These are phyloP conservation scores for Aspergillus egyptiacus DNA, from an alignment of 495 filamentous ascomycete species.

Conservation along the genomic window DNA sequence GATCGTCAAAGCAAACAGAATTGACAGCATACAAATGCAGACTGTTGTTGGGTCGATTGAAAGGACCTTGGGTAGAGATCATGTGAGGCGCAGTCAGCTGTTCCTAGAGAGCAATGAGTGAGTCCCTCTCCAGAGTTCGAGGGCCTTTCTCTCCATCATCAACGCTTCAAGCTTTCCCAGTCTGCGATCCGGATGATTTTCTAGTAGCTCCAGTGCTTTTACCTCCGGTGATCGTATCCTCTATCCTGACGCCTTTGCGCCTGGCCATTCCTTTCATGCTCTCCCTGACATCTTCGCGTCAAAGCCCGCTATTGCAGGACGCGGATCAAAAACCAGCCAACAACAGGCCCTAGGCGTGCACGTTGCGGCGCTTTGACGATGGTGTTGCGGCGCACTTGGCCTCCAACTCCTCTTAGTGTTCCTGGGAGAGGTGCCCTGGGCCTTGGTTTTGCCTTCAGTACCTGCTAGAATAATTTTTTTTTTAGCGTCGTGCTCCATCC, in stretches of 20 bases:
- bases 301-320: slow-evolving; percentile 7
- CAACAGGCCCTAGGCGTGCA: slow-evolving; percentile 12
- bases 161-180: neutral
- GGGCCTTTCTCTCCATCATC: neutral
- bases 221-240: neutral
- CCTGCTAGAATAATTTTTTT: no score
- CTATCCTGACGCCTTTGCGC: neutral
- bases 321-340: slow-evolving; percentile 10
- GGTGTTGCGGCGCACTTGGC: slow-evolving; percentile 3
- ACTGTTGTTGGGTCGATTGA: no score
- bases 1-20: no score
- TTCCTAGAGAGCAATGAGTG: neutral
- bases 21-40: no score
- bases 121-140: neutral
- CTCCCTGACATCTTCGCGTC: slow-evolving; percentile 1
- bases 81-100: slow-evolving; percentile 5
- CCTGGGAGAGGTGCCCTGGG: neutral
- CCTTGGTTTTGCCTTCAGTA: slow-evolving; percentile 1
- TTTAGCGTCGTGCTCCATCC: slow-evolving; percentile 11
- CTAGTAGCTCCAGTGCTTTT: neutral
- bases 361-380: slow-evolving; percentile 10
- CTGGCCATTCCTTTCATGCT: neutral
- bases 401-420: neutral
- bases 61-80: neutral
- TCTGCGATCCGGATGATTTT: neutral